A percentile compares a stretch with the other conserved stretches of the same genome.
phyloP scores from a whole-genome alignment of 192 early-diverging fungal species.

The Backusella luteola region DNA sequence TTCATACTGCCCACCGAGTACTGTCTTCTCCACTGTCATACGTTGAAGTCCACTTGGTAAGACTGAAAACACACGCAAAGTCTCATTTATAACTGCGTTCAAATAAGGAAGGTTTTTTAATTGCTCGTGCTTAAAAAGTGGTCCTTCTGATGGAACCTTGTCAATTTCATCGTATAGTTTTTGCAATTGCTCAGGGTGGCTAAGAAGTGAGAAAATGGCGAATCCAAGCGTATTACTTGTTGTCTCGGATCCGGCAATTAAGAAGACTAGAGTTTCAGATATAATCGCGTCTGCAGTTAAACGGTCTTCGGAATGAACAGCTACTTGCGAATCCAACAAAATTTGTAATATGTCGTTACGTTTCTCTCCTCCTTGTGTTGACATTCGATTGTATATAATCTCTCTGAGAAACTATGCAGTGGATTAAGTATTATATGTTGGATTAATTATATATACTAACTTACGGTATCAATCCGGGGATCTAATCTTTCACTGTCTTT shows the following conservation, averaged over 20 bases:
- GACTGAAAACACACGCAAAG: conserved; percentile 43
- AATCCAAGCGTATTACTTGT: conserved; percentile 34
- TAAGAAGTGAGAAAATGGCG: conserved; percentile 19
- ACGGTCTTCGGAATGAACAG: conserved; percentile 32
- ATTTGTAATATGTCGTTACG: conserved; percentile 48
- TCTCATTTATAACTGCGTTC: conserved; percentile 54
- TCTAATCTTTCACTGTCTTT: not conserved
- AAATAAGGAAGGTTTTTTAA: conserved; percentile 45
- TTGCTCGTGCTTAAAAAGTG: conserved; percentile 26
- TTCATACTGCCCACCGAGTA: conserved; percentile 35
- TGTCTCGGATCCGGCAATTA: conserved; percentile 38
- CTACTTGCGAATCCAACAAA: conserved; percentile 40
- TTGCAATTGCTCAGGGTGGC: not conserved
- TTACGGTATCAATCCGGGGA: not conserved
- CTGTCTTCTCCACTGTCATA: conserved; percentile 34
- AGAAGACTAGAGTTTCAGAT: conserved; percentile 36
- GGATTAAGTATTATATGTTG: not conserved
- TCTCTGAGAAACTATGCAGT: conserved; percentile 20
- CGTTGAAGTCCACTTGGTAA: conserved; percentile 38
- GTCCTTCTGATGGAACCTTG: not conserved
- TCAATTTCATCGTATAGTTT: conserved; percentile 27
- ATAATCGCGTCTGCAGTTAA: conserved; percentile 41
- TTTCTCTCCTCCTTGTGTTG: not conserved
- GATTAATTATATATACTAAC: not conserved
- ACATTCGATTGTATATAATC: conserved; percentile 19